Conservation (phyloP, 2,329 filamentous ascomycete species). For the Colletotrichum sp. region DNA sequence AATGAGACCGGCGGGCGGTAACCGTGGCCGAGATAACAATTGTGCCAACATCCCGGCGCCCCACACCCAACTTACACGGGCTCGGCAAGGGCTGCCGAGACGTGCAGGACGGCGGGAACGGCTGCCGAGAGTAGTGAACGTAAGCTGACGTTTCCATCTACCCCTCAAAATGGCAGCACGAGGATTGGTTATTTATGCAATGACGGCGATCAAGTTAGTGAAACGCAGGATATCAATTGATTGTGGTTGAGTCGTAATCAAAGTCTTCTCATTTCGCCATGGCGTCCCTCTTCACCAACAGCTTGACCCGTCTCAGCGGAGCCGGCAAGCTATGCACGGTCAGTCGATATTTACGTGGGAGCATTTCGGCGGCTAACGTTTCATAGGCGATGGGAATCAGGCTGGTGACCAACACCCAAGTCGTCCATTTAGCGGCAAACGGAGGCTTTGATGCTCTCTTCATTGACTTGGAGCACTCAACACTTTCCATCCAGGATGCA, state of each 20-base stretch:
- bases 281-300: conserved; percentile 1
- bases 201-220: neutral
- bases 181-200: neutral
- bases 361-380: neutral
- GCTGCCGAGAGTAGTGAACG: neutral
- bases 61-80: neutral
- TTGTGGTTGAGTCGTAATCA: neutral
- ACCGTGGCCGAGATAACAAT: neutral
- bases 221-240: neutral
- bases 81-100: neutral
- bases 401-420: conserved; percentile 27
- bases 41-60: neutral
- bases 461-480: conserved; percentile 43
- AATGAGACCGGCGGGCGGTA: neutral
- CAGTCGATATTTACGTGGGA: neutral
- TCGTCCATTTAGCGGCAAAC: conserved; percentile 37
- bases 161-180: neutral
- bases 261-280: neutral
- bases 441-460: conserved; percentile 40
- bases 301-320: neutral
- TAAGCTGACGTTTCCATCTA: neutral
- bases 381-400: conserved; percentile 31
- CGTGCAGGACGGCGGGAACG: neutral
- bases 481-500: conserved; percentile 32
- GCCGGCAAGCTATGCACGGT: conserved; percentile 4